phyloP scores from a whole-genome alignment of 2,329 filamentous ascomycete species.

The Fonsecaea erecta region DNA sequence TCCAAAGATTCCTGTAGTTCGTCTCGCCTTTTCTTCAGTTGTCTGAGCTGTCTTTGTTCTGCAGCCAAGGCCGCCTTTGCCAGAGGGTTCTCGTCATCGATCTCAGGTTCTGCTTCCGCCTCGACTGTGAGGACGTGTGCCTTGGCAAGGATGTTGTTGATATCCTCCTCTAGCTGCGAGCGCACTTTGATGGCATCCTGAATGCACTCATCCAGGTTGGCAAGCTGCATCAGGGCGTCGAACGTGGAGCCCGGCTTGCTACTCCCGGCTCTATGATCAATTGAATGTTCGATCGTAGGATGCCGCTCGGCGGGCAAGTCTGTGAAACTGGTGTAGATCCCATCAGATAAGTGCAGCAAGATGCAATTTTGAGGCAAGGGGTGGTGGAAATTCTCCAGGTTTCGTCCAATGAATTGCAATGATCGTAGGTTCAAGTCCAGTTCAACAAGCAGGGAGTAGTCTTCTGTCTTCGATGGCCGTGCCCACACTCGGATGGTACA shows the following conservation, averaged over 20 bases:
- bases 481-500: constrained; percentile 78
- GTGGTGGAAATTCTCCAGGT: constrained; percentile 66
- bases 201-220: constrained; percentile 86
- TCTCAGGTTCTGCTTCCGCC: constrained; percentile 45
- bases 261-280: constrained; percentile 26
- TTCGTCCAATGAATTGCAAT: constrained; percentile 77
- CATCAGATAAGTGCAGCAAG: constrained; percentile 82
- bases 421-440: constrained; percentile 71
- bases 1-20: constrained; percentile 52
- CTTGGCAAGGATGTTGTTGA: constrained; percentile 56
- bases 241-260: constrained; percentile 71
- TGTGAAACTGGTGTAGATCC: constrained; percentile 76
- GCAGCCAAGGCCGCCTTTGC: constrained; percentile 27
- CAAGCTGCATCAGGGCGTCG: constrained; percentile 82
- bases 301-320: constrained; percentile 62
- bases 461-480: constrained; percentile 57
- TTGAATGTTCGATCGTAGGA: constrained; percentile 11
- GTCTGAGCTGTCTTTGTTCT: constrained; percentile 35
- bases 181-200: constrained; percentile 84
- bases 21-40: constrained; percentile 42
- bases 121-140: constrained; percentile 42
- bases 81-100: constrained; percentile 41
- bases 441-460: constrained; percentile 71
- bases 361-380: constrained; percentile 81
- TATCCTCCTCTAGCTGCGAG: constrained; percentile 75